Percentiles rank a stretch among this genome's conserved stretches.
Evolutionary conservation across 2,329 filamentous ascomycete species (phyloP).

Genomic region (Aspergillus sergii): DNA sequence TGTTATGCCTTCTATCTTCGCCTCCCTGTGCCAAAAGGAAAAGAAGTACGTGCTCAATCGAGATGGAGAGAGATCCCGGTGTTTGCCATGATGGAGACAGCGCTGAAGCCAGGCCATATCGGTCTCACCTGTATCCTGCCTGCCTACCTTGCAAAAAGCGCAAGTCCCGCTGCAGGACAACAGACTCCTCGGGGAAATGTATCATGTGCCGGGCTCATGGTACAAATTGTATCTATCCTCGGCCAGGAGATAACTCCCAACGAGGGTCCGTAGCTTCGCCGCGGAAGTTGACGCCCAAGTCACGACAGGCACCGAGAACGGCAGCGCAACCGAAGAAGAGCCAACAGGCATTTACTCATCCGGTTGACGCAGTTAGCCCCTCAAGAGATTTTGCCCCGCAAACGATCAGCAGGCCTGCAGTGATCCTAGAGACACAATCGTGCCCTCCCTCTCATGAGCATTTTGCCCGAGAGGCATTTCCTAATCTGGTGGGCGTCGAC

Average conservation of each 20-base stretch:
- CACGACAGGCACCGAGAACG: background rate
- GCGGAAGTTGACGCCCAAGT: constrained; percentile 2
- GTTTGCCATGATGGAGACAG: constrained; percentile 10
- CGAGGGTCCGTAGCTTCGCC: constrained; percentile 1
- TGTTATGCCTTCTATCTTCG: background rate
- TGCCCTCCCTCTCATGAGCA: background rate
- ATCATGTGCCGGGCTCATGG: constrained; percentile 55
- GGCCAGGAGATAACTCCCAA: constrained; percentile 12
- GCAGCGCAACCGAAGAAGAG: background rate
- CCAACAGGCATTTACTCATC: background rate
- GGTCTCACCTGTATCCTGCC: constrained; percentile 58
- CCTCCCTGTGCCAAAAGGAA: background rate
- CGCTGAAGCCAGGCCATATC: constrained; percentile 48
- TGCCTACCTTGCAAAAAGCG: constrained; percentile 56
- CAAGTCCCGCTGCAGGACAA: constrained; percentile 57
- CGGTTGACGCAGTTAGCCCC: background rate
- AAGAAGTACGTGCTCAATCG: background rate
- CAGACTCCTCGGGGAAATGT: constrained; percentile 47
- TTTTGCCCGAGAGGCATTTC: background rate
- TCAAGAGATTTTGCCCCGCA: too few relatives aligned
- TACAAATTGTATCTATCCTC: constrained; percentile 53
- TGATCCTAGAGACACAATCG: background rate
- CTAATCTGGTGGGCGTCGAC: constrained; percentile 18
- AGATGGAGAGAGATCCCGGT: background rate
- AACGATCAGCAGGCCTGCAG: background rate